Base-by-base conservation (phyloP, 148 eudicot species). In the Rhododendron vialii region DNA sequence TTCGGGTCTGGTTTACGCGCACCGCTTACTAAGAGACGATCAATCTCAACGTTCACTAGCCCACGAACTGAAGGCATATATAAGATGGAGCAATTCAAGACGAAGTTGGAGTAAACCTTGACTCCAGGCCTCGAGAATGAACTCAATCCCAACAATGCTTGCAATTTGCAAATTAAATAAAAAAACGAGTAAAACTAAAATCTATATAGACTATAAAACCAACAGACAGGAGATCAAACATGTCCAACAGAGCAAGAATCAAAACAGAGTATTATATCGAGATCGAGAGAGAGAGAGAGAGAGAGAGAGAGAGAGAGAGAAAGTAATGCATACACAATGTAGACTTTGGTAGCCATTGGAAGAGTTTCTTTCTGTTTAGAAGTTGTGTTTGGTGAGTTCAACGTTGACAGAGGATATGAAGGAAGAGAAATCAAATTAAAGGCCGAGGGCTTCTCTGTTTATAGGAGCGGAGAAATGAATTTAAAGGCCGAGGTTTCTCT, bases 291-390 rank as follows among this genome's bases (percentile, higher is more conserved):
- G 30, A 30, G 30, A 30, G 30, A 30, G 30, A 30, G 30, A 30
- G 30, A 30, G 63, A 65, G 73, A 65, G 73, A 65, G 43, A 76
- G 43, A 67, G 43, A 65, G 63, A 80, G 67, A 82, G 4, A 24
- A 43, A 71, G 79, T 2, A 5, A 36, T 43, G 84, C 91, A 75
- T 92, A 93, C 95, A 94, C 93, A 57, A 94, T 90, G 83, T 93
- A 94, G 47, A 94, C 87, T 88, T 92, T 94, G 88, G 93, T 86
- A 0, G 92, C 94, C 95, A 94, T 94, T 88, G 24, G 30, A 65
- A 73, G 71, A 78, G 51, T 65, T 36, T 65, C 14, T 65, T 10
- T 65, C 30, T 65, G 33, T 2, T 26, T n/a, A 2, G 22, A 43
- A 15, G 41, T 47, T 69, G 4, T 12, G 35, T 26, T n/a, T 59